These are phyloP conservation scores for Pseudoneurospora amorphoporcata DNA, from an alignment of 495 filamentous ascomycete species.

Conservation along the genomic window DNA sequence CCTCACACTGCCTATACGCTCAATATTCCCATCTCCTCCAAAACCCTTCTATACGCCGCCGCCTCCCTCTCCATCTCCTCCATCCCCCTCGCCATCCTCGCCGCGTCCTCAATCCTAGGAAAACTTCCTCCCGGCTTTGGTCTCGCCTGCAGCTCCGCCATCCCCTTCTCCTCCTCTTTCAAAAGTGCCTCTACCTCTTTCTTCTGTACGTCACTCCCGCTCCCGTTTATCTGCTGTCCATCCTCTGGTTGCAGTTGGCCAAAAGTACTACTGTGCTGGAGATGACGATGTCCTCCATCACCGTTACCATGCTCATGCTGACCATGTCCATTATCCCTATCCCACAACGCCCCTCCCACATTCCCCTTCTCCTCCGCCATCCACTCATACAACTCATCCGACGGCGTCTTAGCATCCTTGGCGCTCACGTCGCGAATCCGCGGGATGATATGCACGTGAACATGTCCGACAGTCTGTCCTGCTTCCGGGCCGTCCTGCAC, in stretches of 20 bases:
- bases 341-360: constrained; percentile 52
- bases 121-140: constrained; percentile 37
- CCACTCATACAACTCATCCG: constrained; percentile 62
- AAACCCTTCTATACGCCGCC: constrained; percentile 40
- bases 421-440: constrained; percentile 37
- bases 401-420: constrained; percentile 38
- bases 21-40: constrained; percentile 23
- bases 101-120: constrained; percentile 52
- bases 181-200: background rate
- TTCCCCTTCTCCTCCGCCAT: constrained; percentile 81
- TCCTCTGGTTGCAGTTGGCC: background rate
- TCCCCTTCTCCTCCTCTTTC: background rate
- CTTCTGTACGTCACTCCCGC: background rate
- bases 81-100: constrained; percentile 54
- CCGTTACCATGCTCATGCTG: background rate
- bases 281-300: background rate
- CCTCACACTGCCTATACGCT: background rate
- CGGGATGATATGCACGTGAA: constrained; percentile 92
- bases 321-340: constrained; percentile 11
- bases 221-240: background rate
- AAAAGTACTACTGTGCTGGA: background rate
- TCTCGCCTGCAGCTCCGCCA: constrained; percentile 5
- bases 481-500: constrained; percentile 84
- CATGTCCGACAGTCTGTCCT: constrained; percentile 81
- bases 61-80: constrained; percentile 80